phyloP scores from a whole-genome alignment of 1,284 basidiomycete genomes.

The Butyriboletus regius region DNA sequence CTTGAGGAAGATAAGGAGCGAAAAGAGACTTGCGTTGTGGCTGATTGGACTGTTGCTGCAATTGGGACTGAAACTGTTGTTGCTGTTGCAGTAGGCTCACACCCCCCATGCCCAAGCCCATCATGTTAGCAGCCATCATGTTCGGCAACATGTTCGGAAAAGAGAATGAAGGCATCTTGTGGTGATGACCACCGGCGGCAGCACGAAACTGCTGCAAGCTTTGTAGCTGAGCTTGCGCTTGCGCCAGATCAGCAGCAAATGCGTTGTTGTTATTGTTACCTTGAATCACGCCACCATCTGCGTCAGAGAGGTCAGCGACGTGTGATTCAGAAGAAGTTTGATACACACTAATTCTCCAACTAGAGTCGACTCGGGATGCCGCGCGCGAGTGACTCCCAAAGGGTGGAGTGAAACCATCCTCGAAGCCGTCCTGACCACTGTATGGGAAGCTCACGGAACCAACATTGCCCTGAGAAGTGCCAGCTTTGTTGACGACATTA shows the following conservation, averaged over 20 bases:
- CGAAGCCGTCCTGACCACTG: slow-evolving; percentile 56
- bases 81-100: slow-evolving; percentile 69
- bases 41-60: slow-evolving; percentile 81
- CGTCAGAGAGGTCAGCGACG: slow-evolving; percentile 9
- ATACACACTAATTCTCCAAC: slow-evolving; percentile 78
- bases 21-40: slow-evolving; percentile 97
- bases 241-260: slow-evolving; percentile 76
- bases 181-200: slow-evolving; percentile 87
- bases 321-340: neutral
- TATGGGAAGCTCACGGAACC: slow-evolving; percentile 52
- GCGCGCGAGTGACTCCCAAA: slow-evolving; percentile 71
- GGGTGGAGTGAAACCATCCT: slow-evolving; percentile 62
- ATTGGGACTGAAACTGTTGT: slow-evolving; percentile 73
- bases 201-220: slow-evolving; percentile 96
- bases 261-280: slow-evolving; percentile 51
- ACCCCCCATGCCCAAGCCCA: slow-evolving; percentile 76
- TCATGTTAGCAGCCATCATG: slow-evolving; percentile 91
- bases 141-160: slow-evolving; percentile 95
- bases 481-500: slow-evolving; percentile 77
- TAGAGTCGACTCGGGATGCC: slow-evolving; percentile 68
- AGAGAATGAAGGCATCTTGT: slow-evolving; percentile 94
- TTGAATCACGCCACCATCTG: slow-evolving; percentile 69
- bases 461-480: slow-evolving; percentile 36
- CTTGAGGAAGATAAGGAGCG: slow-evolving; percentile 96
- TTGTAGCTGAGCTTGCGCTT: slow-evolving; percentile 93